These are phyloP conservation scores for Agrocybe pediades DNA, from an alignment of 768 basidiomycete species.

Conservation along the genomic window DNA sequence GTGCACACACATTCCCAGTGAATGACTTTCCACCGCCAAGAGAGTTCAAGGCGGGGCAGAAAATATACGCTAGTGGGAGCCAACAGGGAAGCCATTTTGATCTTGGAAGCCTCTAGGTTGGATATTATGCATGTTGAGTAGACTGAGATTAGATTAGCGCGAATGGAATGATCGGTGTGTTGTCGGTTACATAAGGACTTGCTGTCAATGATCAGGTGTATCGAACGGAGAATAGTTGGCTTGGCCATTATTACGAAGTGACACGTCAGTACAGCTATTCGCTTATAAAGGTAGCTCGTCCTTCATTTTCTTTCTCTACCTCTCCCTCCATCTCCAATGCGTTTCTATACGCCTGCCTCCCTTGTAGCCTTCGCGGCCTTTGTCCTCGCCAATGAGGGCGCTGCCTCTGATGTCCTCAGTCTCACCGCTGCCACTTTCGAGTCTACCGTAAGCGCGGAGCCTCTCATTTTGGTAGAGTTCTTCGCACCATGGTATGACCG, in stretches of 20 bases:
- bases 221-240: slow-evolving; percentile 1
- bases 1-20: slow-evolving; percentile 74
- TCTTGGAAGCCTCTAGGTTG: slow-evolving; percentile 34
- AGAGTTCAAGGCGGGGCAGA: slow-evolving; percentile 49
- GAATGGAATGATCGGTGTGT: slow-evolving; percentile 8
- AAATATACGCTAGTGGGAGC: slow-evolving; percentile 67
- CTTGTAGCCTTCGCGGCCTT: slow-evolving; percentile 50
- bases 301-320: slow-evolving; percentile 17
- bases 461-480: slow-evolving; percentile 91
- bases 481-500: slow-evolving; percentile 77
- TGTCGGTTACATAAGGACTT: slow-evolving; percentile 22
- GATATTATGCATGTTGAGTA: slow-evolving; percentile 6
- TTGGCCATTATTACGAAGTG: slow-evolving; percentile 29
- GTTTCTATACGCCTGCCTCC: slow-evolving; percentile 58
- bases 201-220: slow-evolving; percentile 18
- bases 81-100: slow-evolving; percentile 75
- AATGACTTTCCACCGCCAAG: slow-evolving; percentile 79
- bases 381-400: slow-evolving; percentile 48
- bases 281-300: slow-evolving; percentile 29
- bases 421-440: slow-evolving; percentile 74
- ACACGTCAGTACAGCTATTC: slow-evolving; percentile 49
- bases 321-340: slow-evolving; percentile 52
- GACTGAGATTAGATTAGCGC: slow-evolving; percentile 1
- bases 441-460: slow-evolving; percentile 59
- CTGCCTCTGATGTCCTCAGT: slow-evolving; percentile 79